Base-by-base conservation (phyloP, 345 rosid species). In the Mercurialis annua region DNA sequence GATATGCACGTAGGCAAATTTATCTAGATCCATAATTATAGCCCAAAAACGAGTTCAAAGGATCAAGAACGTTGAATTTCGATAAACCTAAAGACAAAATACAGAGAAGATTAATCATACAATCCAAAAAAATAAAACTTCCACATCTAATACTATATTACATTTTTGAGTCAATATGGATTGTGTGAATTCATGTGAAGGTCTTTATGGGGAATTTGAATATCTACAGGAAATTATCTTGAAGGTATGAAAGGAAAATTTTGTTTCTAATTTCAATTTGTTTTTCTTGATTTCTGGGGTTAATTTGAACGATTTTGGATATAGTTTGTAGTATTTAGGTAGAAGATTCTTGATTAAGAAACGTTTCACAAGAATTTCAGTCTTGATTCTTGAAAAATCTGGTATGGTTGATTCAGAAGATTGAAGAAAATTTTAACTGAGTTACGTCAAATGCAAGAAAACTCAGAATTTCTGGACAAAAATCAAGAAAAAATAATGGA, bases 61-160 rank as follows among this genome's bases (percentile, higher is more conserved):
- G 70, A 40, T 64, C 20, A 64, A 50, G 3, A 33, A 21, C 38
- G 36, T 67, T 67, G 71, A 67, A 56, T 56, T 55, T 55, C 62
- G 43, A 29, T 3, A 61, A 38, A n/a, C n/a, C 64, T 3, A 42
- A 42, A 38, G 64, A 61, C 52, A 44, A 62, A 46, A 62, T 6
- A 62, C 0, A 26, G n/a, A 16, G 12, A 27, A 43, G 23, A 26
- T 5, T n/a, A n/a, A n/a, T n/a, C n/a, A n/a, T n/a, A n/a, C n/a
- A n/a, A n/a, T n/a, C n/a, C n/a, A 6, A 9, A 43, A n/a, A n/a
- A n/a, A 43, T 1, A 21, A 30, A 6, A 7, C 6, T 15, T 5
- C 0, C n/a, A 15, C 16, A 24, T 51, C 15, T 51, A 24, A 7
- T 23, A 9, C 23, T 0, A 10, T 7, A 4, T 23, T 23, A n/a